Evolutionary conservation across 176 grass and related monocot species (phyloP), one percentile per base, ranked within the genome.

Genomic region (Cenchrus americanus): DNA sequence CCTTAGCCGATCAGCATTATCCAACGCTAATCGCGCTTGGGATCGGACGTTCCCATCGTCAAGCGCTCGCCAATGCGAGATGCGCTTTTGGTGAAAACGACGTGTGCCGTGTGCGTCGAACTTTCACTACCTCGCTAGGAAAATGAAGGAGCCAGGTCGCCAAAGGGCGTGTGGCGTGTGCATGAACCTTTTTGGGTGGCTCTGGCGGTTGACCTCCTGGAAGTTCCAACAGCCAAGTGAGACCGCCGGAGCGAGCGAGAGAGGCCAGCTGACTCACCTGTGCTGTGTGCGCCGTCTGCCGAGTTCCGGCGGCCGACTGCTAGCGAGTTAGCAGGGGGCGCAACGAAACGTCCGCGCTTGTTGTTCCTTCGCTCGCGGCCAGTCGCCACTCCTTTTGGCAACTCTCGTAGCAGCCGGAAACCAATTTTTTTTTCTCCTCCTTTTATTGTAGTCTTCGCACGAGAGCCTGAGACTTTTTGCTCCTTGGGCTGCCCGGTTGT

Each of bases 161-260:
- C 23, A 13, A 40, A 41, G 75, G 75, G 6, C 53, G 73, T 26
- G 15, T 44, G 7, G 43, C 6, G 43, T 8, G 7, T 57, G 46
- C 32, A 77, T 14, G 22, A 75, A 73, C 50, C 43, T 71, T 54
- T 14, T 14, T 53, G 70, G 69, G 23, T 81, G 8, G 24, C 6
- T 69, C 52, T 19, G 49, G 14, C 4, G 57, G 59, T 66, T 90
- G 73, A 86, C 73, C 61, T 61, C 15, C 3, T 12, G 49, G 8
- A 60, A 67, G 63, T 78, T 67, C 58, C 83, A 73, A 60, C 79
- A 8, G 73, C 49, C 83, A 73, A 68, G 87, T 32, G 67, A 74
- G 81, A 74, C 75, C 76, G 49, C 75, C 76, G 49, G 21, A 60
- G 73, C 41, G 5, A 8, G 26, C 34, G 24, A 73, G 49, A 18